Evolutionary conservation across 257 asterid genomes (phyloP).

Genomic region (Rehmannia glutinosa): DNA sequence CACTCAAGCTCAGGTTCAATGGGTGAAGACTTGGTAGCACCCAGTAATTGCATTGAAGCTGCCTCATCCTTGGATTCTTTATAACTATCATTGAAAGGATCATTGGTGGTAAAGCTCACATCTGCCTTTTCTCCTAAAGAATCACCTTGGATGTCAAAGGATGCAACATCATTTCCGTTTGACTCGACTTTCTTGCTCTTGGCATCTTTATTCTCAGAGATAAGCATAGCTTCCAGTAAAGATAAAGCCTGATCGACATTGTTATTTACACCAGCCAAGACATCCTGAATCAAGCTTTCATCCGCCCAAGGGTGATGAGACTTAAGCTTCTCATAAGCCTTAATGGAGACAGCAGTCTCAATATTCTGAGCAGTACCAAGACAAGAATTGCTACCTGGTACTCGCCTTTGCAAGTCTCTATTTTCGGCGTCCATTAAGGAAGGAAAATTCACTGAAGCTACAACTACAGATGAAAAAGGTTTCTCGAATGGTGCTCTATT

Average conservation of each 20-base stretch:
- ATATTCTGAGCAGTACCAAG: not conserved
- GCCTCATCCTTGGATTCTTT: conserved; percentile 19
- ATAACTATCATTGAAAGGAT: not conserved
- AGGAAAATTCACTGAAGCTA: conserved; percentile 34
- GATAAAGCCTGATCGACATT: conserved; percentile 45
- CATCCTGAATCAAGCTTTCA: conserved; percentile 66
- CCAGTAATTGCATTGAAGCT: conserved; percentile 11
- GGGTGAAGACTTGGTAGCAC: conserved; percentile 31
- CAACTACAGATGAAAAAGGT: conserved; percentile 61
- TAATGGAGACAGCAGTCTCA: not conserved
- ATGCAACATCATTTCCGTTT: conserved; percentile 12
- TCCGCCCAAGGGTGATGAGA: conserved; percentile 66
- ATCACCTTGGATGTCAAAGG: conserved; percentile 10
- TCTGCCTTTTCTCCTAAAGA: conserved; percentile 17
- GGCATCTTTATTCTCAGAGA: conserved; percentile 25
- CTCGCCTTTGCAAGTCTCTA: conserved; percentile 17
- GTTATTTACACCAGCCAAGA: conserved; percentile 54
- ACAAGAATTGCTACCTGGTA: conserved; percentile 20
- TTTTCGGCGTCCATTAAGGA: conserved; percentile 9
- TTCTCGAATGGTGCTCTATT: conserved; percentile 24
- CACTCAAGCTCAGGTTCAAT: conserved; percentile 75
- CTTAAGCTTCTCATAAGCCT: conserved; percentile 40
- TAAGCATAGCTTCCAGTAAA: conserved; percentile 45
- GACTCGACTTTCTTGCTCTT: conserved; percentile 7
- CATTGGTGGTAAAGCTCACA: not conserved